These are phyloP conservation scores for Talaromyces islandicus DNA, from an alignment of 2,329 filamentous ascomycete genomes.

Conservation along the genomic window DNA sequence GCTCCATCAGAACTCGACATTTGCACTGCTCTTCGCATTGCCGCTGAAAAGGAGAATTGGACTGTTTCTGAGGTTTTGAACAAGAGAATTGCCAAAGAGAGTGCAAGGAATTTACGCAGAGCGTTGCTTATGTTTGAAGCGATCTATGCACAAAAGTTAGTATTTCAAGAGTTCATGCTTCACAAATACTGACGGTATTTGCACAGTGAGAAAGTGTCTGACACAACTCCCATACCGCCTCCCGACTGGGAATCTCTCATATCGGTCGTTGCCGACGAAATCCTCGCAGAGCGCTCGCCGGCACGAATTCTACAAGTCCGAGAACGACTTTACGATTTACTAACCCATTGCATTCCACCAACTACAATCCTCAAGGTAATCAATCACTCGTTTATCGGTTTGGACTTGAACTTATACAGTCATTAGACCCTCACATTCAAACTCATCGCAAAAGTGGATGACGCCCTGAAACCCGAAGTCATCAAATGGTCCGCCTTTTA, in stretches of 20 bases:
- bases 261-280: slow-evolving; percentile 81
- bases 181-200: background rate
- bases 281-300: slow-evolving; percentile 88
- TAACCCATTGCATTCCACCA: slow-evolving; percentile 94
- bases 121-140: slow-evolving; percentile 96
- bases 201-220: slow-evolving; percentile 77
- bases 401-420: background rate
- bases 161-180: background rate
- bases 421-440: slow-evolving; percentile 78
- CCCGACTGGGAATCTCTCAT: slow-evolving; percentile 97
- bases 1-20: slow-evolving; percentile 85
- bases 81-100: slow-evolving; percentile 79
- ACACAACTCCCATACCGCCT: slow-evolving; percentile 82
- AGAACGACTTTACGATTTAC: slow-evolving; percentile 90
- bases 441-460: slow-evolving; percentile 78
- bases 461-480: slow-evolving; percentile 82
- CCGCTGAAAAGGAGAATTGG: slow-evolving; percentile 78
- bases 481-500: slow-evolving; percentile 97
- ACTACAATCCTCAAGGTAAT: slow-evolving; percentile 79
- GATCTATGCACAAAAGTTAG: slow-evolving; percentile 93
- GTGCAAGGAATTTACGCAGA: slow-evolving; percentile 80
- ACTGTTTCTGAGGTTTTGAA: slow-evolving; percentile 70
- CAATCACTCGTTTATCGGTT: background rate
- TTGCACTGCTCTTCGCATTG: slow-evolving; percentile 61
- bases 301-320: slow-evolving; percentile 80